Evolutionary conservation across 768 basidiomycete genomes (phyloP).

Genomic region (Auricularia auricula-judae): DNA sequence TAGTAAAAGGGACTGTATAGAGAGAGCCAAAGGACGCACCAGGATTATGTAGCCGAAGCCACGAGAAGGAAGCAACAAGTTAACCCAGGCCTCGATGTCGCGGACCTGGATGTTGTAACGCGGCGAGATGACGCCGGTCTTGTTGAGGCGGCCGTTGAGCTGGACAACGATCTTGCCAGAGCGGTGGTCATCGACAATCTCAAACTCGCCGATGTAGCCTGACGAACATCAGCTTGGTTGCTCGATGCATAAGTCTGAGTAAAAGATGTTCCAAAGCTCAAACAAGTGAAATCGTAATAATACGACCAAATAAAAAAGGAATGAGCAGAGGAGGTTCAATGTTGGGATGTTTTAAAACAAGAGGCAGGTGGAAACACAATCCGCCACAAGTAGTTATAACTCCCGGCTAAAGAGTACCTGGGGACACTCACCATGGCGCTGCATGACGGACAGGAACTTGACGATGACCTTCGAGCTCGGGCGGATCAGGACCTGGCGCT

Average conservation of each 20-base stretch:
- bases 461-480: conserved; percentile 97
- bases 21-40: conserved; percentile 31
- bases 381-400: conserved; percentile 81
- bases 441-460: conserved; percentile 97
- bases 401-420: conserved; percentile 25
- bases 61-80: conserved; percentile 90
- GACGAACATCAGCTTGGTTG: conserved; percentile 17
- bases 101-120: conserved; percentile 92
- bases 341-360: conserved; percentile 82
- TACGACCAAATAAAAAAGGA: neutral
- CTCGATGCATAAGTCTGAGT: conserved; percentile 5
- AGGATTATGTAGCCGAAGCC: conserved; percentile 95
- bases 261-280: neutral
- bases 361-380: conserved; percentile 44
- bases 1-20: neutral
- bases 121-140: conserved; percentile 99
- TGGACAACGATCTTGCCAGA: conserved; percentile 97
- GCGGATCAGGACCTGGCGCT: conserved; percentile 96
- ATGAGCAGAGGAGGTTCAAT: conserved; percentile 29
- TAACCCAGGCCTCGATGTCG: conserved; percentile 95
- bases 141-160: conserved; percentile 97
- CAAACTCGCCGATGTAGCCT: conserved; percentile 99
- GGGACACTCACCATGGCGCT: conserved; percentile 77
- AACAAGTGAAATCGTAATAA: neutral
- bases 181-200: conserved; percentile 98